Evolutionary conservation across 192 early-diverging fungal genomes (phyloP).

Genomic region (Linnemannia exigua): DNA sequence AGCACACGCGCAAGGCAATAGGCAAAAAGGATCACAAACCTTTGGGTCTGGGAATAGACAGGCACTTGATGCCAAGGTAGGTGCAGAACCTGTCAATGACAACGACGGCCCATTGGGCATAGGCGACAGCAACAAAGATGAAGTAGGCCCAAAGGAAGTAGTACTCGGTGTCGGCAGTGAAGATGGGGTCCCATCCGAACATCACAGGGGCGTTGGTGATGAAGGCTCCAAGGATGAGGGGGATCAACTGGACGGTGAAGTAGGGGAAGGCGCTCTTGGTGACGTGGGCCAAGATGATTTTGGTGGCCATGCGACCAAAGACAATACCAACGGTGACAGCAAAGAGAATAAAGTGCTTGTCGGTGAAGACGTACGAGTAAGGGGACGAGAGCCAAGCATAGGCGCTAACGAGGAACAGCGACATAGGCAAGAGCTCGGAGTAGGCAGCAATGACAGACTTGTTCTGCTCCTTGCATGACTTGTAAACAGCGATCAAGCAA

Average conservation of each 20-base stretch:
- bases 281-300: slow-evolving; percentile 92
- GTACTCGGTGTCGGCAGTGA: slow-evolving; percentile 77
- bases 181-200: slow-evolving; percentile 70
- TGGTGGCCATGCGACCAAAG: slow-evolving; percentile 89
- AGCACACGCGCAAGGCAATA: not conserved
- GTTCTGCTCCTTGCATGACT: slow-evolving; percentile 68
- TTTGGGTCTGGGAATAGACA: slow-evolving; percentile 75
- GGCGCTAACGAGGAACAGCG: slow-evolving; percentile 70
- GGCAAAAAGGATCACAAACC: slow-evolving; percentile 22
- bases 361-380: slow-evolving; percentile 74
- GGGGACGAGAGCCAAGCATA: slow-evolving; percentile 80
- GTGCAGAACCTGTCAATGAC: slow-evolving; percentile 93
- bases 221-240: slow-evolving; percentile 79
- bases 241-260: slow-evolving; percentile 84
- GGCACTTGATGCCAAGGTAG: slow-evolving; percentile 88
- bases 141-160: slow-evolving; percentile 79
- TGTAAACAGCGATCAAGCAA: slow-evolving; percentile 63
- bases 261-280: slow-evolving; percentile 87
- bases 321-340: slow-evolving; percentile 83
- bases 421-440: slow-evolving; percentile 75
- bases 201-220: slow-evolving; percentile 72
- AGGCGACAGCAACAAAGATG: slow-evolving; percentile 79
- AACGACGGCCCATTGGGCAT: slow-evolving; percentile 87
- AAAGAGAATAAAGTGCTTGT: slow-evolving; percentile 83
- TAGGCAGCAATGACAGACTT: slow-evolving; percentile 73